Base-by-base conservation (phyloP, 257 asterid species). In the Marsdenia floribunda region DNA sequence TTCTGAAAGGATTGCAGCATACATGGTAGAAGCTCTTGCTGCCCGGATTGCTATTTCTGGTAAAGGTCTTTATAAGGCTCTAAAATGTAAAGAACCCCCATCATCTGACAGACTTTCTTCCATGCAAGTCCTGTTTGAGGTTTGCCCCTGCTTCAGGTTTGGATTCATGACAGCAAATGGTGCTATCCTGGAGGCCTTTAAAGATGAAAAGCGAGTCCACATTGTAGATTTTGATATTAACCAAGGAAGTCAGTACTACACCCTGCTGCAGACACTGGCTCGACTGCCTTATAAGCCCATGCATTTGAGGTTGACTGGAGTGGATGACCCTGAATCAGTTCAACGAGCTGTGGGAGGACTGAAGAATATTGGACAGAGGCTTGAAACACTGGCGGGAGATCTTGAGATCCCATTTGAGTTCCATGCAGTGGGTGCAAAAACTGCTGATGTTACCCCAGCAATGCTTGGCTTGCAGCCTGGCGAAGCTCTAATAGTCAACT, bases 91-190 rank as follows among this genome's bases (percentile, higher is more conserved):
- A 75, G 90, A 83, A 50, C 91, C 91, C 15, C 97, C 98, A 29
- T 85, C 96, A 7, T 79, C 81, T 3, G 96, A 89, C 42, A 82
- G 96, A 0, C 93, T 94, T 54, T 90, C 98, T 18, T 96, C 98
- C 6, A 94, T 94, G 99, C 99, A 94, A 76, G 96, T 94, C 76
- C 93, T 94, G 72, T 90, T 94, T n/a, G 99, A 94, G 79, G 97
- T 87, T 1, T 94, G 98, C 29, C 99, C 99, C 0, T 94, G 97
- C 74, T 92, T 94, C 64, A 80, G 97, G 75, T 94, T 89, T 52
- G 96, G 98, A 15, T 94, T 92, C 84, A 90, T 90, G 96, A 86
- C 93, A 4, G 99, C 96, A 26, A 92, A 92, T 58, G 93, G 96
- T 63, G 96, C 97, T 0, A 92, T 94, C 42, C 35, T 92, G 60